Conservation (phyloP, 331 rosid genomes). For the Phaseolus coccineus region DNA sequence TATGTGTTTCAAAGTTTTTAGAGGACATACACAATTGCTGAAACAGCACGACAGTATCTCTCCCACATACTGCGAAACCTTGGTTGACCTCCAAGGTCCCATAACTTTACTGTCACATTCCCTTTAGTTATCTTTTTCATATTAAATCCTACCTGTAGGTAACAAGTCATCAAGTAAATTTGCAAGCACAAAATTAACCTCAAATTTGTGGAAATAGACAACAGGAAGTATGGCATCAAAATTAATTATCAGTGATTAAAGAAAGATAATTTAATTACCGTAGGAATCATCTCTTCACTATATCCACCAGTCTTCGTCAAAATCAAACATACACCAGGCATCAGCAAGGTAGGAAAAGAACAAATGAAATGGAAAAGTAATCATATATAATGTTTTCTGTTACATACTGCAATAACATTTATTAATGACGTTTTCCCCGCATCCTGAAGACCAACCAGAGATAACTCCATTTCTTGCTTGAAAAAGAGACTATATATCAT, state of each 20-base stretch:
- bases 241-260: background rate
- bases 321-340: conserved; percentile 36
- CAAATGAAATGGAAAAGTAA: conserved; percentile 1
- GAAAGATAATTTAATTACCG: conserved; percentile 54
- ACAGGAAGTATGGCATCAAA: conserved; percentile 20
- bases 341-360: conserved; percentile 29
- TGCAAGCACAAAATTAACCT: conserved; percentile 3
- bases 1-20: conserved; percentile 21
- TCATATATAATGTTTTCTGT: background rate
- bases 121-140: conserved; percentile 62
- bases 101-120: conserved; percentile 55
- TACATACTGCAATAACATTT: conserved; percentile 70
- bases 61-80: conserved; percentile 69
- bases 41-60: conserved; percentile 64
- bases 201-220: conserved; percentile 1
- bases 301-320: conserved; percentile 61
- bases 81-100: conserved; percentile 65
- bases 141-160: conserved; percentile 60
- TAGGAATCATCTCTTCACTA: conserved; percentile 72
- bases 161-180: conserved; percentile 27
- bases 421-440: conserved; percentile 74
- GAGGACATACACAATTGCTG: conserved; percentile 53
- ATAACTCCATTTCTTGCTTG: conserved; percentile 78
- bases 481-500: conserved; percentile 51
- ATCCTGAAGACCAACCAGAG: conserved; percentile 72